phyloP scores from a whole-genome alignment of 768 basidiomycete species.

The Trametes sanguinea region DNA sequence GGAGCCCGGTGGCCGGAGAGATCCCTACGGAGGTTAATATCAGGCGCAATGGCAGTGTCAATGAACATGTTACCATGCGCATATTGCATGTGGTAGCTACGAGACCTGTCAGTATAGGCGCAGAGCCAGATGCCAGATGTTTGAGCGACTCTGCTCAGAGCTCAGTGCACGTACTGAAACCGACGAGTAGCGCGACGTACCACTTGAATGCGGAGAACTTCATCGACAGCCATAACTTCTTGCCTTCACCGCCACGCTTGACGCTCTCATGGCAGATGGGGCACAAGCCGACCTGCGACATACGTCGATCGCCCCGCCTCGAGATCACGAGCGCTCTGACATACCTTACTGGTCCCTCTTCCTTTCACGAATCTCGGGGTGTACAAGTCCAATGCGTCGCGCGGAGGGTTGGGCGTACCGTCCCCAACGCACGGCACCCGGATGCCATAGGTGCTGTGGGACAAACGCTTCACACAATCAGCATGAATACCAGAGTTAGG shows the following conservation, averaged over 20 bases:
- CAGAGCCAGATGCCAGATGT: too few relatives aligned
- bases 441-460: slow-evolving; percentile 2
- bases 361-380: slow-evolving; percentile 79
- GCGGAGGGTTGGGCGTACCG: slow-evolving; percentile 62
- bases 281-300: slow-evolving; percentile 57
- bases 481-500: background rate
- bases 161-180: background rate
- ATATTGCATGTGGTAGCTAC: slow-evolving; percentile 83
- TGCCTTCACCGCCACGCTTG: slow-evolving; percentile 63
- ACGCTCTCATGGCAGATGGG: slow-evolving; percentile 70
- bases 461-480: background rate
- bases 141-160: background rate
- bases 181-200: slow-evolving; percentile 38
- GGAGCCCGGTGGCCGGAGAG: slow-evolving; percentile 63
- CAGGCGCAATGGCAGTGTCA: slow-evolving; percentile 5
- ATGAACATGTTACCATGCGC: slow-evolving; percentile 54
- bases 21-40: slow-evolving; percentile 49
- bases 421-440: slow-evolving; percentile 26
- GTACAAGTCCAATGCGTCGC: slow-evolving; percentile 66
- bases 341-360: slow-evolving; percentile 58
- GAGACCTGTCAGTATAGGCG: background rate
- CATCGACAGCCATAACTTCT: slow-evolving; percentile 71
- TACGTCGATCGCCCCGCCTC: background rate
- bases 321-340: background rate
- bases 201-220: slow-evolving; percentile 85